Percentiles rank a stretch among this genome's conserved stretches.
Conservation (phyloP, 768 basidiomycete genomes). For the Scleroderma bovista region DNA sequence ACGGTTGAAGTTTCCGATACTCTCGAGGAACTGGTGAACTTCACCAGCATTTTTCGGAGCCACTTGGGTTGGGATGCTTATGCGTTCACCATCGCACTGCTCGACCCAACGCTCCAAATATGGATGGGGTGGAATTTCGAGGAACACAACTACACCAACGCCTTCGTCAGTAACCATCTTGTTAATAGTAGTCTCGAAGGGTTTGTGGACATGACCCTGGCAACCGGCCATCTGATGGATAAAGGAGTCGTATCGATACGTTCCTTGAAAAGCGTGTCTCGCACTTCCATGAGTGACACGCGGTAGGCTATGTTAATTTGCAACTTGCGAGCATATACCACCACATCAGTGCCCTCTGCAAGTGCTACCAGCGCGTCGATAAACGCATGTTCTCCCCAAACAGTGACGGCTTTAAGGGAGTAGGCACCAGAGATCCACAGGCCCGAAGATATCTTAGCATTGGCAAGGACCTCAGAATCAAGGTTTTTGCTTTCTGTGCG, state of each 20-base stretch:
- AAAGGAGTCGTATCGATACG: constrained; percentile 14
- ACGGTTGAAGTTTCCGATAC: constrained; percentile 24
- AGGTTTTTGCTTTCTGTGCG: constrained; percentile 25
- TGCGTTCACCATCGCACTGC: constrained; percentile 29
- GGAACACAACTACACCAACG: constrained; percentile 21
- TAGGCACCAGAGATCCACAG: constrained; percentile 32
- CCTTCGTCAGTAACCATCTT: constrained; percentile 26
- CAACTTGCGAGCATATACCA: constrained; percentile 25
- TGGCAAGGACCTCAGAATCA: constrained; percentile 14
- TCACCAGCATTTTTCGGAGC: constrained; percentile 30
- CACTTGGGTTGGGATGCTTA: constrained; percentile 28
- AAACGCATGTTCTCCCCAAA: constrained; percentile 30
- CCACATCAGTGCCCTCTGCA: constrained; percentile 20
- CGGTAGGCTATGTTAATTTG: constrained; percentile 31
- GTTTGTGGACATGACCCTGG: constrained; percentile 31
- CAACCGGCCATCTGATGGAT: constrained; percentile 12
- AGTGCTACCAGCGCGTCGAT: constrained; percentile 27
- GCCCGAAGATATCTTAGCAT: constrained; percentile 19
- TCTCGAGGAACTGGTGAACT: constrained; percentile 28
- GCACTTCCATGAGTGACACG: constrained; percentile 30
- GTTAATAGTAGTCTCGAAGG: constrained; percentile 30
- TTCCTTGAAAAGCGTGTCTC: constrained; percentile 28
- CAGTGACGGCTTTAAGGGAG: constrained; percentile 33
- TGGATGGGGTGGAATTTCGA: constrained; percentile 31
- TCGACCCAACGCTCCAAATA: constrained; percentile 31